Base-by-base conservation (phyloP, 129 eudicot species). In the Saposhnikovia divaricata region DNA sequence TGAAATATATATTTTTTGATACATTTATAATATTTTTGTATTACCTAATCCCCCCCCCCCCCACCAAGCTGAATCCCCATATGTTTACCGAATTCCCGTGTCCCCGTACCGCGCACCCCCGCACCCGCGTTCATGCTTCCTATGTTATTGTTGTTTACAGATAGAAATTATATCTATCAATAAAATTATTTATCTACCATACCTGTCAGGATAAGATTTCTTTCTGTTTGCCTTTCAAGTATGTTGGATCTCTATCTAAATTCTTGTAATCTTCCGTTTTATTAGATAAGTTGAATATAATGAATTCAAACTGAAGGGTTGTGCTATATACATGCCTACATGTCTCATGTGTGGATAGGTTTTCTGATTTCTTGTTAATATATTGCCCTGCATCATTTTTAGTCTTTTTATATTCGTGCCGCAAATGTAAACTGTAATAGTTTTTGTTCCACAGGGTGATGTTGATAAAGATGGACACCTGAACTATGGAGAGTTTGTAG, bases 401-500 rank as follows among this genome's bases (percentile, higher is more conserved):
- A 39, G 19, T 39, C 13, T 2, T 16, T 23, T 12, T 73, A 10
- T 73, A 43, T n/a, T 73, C n/a, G 3, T n/a, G 39, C 48, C 4
- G 23, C 39, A 46, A 2, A 40, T 40, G 5, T 40, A 40, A 40
- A 34, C 46, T 44, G 31, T 59, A 10, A 25, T 46, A 45, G n/a
- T 6, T 9, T 75, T 68, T 48, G 5, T 74, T 75, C 63, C 40
- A 80, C 84, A 86, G 89, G 89, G 84, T 40, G 89, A 86, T 80
- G 80, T 82, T 10, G 84, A 86, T 63, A 80, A 74, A 70, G 89
- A 86, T 70, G 89, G 89, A 77, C 72, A 76, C 78, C 76, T 86
- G 68, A 79, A 86, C 75, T 86, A 77, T 40, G 80, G 75, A 75
- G 89, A 86, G 80, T 86, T 86, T 46, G 82, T 86, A 14, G 89